phyloP scores from a whole-genome alignment of 2,329 filamentous ascomycete genomes.

The Exophiala lecanii-corni region DNA sequence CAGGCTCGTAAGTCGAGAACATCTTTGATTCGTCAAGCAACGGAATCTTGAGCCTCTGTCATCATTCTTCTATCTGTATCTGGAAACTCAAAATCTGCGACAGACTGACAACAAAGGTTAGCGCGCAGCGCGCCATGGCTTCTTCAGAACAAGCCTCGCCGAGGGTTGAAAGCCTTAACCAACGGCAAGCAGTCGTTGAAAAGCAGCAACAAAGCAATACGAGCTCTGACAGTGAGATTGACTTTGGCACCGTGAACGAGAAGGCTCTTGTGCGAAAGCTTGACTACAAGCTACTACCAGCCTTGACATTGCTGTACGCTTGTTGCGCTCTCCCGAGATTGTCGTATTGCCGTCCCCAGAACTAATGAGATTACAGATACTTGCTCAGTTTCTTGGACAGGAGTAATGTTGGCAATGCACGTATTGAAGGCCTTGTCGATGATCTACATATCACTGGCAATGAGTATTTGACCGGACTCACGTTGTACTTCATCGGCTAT shows the following conservation, averaged over 20 bases:
- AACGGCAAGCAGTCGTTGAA: background rate
- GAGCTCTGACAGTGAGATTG: background rate
- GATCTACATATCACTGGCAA: slow-evolving; percentile 34
- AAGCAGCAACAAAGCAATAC: background rate
- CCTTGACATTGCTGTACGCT: slow-evolving; percentile 42
- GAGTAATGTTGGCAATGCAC: slow-evolving; percentile 41
- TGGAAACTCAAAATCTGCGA: background rate
- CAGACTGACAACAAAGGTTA: background rate
- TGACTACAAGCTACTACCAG: slow-evolving; percentile 40
- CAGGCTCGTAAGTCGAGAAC: no score
- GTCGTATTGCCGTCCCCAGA: no score
- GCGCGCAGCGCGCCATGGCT: background rate
- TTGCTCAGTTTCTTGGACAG: slow-evolving; percentile 39
- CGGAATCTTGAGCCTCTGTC: background rate
- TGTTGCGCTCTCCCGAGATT: no score
- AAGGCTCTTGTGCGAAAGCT: slow-evolving; percentile 41
- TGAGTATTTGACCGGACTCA: slow-evolving; percentile 14
- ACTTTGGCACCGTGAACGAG: slow-evolving; percentile 32
- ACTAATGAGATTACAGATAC: no score
- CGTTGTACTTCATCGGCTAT: slow-evolving; percentile 24
- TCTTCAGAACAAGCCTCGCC: background rate
- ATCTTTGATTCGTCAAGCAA: background rate
- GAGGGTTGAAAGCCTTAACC: background rate
- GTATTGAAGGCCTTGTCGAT: slow-evolving; percentile 34
- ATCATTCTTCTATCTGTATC: background rate